Percentiles rank a stretch among this genome's conserved stretches.
These are phyloP conservation scores for Psophocarpus tetragonolobus DNA, from an alignment of 306 rosid genomes.

Conservation along the genomic window DNA sequence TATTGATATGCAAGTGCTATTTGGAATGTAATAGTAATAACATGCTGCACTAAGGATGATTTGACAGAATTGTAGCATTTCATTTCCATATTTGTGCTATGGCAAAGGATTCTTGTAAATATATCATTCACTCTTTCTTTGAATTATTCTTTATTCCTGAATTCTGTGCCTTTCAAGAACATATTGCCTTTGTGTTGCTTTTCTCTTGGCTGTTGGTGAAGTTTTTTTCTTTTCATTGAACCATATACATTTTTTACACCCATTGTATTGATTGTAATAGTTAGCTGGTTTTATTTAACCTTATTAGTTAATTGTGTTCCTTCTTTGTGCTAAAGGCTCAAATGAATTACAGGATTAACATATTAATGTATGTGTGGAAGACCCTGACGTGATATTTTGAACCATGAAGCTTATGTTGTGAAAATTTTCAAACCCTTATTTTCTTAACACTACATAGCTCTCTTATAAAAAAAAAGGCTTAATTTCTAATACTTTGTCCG, in stretches of 20 bases:
- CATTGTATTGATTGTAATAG: background rate
- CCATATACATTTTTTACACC: background rate
- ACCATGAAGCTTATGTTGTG: background rate
- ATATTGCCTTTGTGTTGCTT: background rate
- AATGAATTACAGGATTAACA: background rate
- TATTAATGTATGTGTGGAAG: background rate
- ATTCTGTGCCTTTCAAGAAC: slow-evolving; percentile 1
- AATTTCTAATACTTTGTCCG: background rate
- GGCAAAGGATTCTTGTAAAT: slow-evolving; percentile 11
- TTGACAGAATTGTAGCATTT: slow-evolving; percentile 19
- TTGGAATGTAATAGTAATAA: slow-evolving; percentile 1
- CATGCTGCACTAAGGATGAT: background rate
- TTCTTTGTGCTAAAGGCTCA: background rate
- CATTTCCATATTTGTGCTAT: background rate
- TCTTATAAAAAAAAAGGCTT: background rate
- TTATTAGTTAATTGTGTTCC: slow-evolving; percentile 2
- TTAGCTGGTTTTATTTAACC: background rate
- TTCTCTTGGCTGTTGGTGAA: background rate
- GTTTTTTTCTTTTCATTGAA: background rate
- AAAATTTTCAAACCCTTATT: background rate
- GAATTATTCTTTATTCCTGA: slow-evolving; percentile 1
- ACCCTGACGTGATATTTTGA: slow-evolving; percentile 3
- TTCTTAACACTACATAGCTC: background rate
- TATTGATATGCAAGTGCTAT: background rate
- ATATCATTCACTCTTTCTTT: background rate